Conservation (phyloP, 192 early-diverging fungal species). For the Linnemannia zychae region DNA sequence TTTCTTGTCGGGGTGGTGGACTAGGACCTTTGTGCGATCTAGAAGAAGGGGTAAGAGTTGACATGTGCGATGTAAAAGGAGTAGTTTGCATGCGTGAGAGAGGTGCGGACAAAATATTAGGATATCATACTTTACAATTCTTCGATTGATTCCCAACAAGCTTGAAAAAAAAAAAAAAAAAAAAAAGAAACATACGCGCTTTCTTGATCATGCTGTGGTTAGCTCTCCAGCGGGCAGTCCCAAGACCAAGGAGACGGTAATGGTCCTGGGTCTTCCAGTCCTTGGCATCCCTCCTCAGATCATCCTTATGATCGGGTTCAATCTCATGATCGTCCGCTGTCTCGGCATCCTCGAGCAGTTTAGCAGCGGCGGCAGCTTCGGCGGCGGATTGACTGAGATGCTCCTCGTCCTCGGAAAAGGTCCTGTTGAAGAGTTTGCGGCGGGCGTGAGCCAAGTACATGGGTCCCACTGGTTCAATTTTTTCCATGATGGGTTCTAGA, state of each 20-base stretch:
- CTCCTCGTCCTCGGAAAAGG: slow-evolving; percentile 63
- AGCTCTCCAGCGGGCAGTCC: slow-evolving; percentile 73
- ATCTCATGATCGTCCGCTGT: slow-evolving; percentile 62
- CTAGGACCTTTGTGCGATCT: slow-evolving; percentile 60
- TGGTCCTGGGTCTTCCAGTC: slow-evolving; percentile 91
- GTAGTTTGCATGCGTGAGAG: too few relatives aligned
- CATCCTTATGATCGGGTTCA: slow-evolving; percentile 71
- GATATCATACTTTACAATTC: background rate
- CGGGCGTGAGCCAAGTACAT: slow-evolving; percentile 59
- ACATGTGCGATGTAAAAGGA: background rate
- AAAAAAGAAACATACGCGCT: slow-evolving; percentile 59
- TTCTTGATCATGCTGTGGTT: slow-evolving; percentile 81
- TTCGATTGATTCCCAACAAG: background rate
- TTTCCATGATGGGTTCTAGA: slow-evolving; percentile 35
- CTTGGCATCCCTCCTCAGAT: slow-evolving; percentile 75
- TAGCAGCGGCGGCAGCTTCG: slow-evolving; percentile 39
- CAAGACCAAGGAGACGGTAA: slow-evolving; percentile 84
- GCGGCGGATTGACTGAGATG: slow-evolving; percentile 63
- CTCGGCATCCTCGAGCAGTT: slow-evolving; percentile 46
- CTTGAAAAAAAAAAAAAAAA: background rate
- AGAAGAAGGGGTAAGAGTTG: background rate
- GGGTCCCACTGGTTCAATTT: slow-evolving; percentile 58
- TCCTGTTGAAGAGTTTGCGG: slow-evolving; percentile 60
- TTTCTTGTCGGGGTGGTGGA: slow-evolving; percentile 88
- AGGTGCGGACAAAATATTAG: background rate